Base-by-base conservation (phyloP, 2,329 filamentous ascomycete genomes). In the Colletotrichum cuscutae region DNA sequence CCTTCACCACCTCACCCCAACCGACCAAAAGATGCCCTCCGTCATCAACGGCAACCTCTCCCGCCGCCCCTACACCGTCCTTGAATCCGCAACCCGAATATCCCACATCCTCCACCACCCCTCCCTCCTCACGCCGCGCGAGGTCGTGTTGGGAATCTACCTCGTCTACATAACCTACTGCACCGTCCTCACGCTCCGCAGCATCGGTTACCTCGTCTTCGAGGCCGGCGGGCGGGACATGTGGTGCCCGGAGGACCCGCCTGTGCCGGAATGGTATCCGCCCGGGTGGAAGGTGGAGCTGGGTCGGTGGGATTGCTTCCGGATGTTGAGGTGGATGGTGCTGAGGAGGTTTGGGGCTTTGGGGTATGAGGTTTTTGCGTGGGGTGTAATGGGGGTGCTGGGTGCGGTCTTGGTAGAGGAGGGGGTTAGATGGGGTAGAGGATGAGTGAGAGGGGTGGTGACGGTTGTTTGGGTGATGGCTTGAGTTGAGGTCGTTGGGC, bases 201-300 rank as follows among this genome's bases (percentile, higher is more conserved):
- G 70, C 54, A 32, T 72, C 66, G 54, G 32, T 2, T 60, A 24
- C 35, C 49, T 71, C 11, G 3, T 71, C 12, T 61, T 66, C 30
- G 35, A 61, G 6, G 49, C 32, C 2, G 46, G 56, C 5, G 61
- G 62, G 0, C 26, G 67, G 5, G 19, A 24, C 19, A n/a, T 22
- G 32, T 71, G 67, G 49, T 66, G 54, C 13, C 62, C 56, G 11
- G 22, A 49, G 13, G 22, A 22, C 4, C 49, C 68, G 6, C 12
- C 54, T 15, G 58, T 61, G 19, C 54, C 57, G 49, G 63, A 54
- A 6, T 71, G 68, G 68, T 64, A 62, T 19, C 62, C 56, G 64
- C 57, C 8, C 4, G 68, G 63, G 4, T 68, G 68, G 68, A 52
- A 56, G 28, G 67, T 65, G 59, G 37, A 56, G 49, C 54, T 72